Evolutionary conservation across 1,284 basidiomycete genomes (phyloP), one percentile per base, ranked within the genome.

Genomic region (Uromyces viciae-fabae): DNA sequence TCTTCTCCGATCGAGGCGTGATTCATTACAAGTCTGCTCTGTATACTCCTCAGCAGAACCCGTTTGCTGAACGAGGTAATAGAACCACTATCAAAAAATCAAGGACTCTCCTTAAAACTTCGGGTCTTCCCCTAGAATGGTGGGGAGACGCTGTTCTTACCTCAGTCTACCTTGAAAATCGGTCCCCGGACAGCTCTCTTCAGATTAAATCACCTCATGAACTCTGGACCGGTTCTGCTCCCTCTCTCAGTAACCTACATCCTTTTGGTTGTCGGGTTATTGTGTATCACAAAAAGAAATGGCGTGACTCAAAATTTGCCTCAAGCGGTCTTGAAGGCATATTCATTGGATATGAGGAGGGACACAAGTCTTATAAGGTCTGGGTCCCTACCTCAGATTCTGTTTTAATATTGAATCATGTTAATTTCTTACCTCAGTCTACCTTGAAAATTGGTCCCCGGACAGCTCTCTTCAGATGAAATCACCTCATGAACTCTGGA

Each of bases 1-100:
- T 84, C 60, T 84, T 87, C 8, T 81, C 82, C 11, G 38, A 69
- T 0, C 38, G 82, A 8, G 87, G 87, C 22, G 88, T 86, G 2
- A 46, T 81, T 25, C 84, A 82, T 38, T 82, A 85, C 62, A 82
- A 85, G 22, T 86, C 85, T 14, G 83, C 86, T 0, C 87, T 88
- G 69, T 85, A 88, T 79, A 85, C 86, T 3, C 86, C 85, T 2
- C 82, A 84, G 64, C n/a, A 84, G 81, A 88, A 86, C 82, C 78
- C 87, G 83, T 82, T 84, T 56, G 83, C 85, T 0, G 83, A 85
- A 82, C 74, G 86, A 62, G 9, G 82, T 31, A 82, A 85, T 82
- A 72, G 85, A 1, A 87, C 85, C 1, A 84, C 84, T 22, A 71
- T 84, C 1, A 83, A 85, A n/a, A 82, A 80, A 31, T 82, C 82